These are phyloP conservation scores for Xenosphaeropsis pyriputrescens DNA, from an alignment of 2,329 filamentous ascomycete genomes.

Conservation along the genomic window DNA sequence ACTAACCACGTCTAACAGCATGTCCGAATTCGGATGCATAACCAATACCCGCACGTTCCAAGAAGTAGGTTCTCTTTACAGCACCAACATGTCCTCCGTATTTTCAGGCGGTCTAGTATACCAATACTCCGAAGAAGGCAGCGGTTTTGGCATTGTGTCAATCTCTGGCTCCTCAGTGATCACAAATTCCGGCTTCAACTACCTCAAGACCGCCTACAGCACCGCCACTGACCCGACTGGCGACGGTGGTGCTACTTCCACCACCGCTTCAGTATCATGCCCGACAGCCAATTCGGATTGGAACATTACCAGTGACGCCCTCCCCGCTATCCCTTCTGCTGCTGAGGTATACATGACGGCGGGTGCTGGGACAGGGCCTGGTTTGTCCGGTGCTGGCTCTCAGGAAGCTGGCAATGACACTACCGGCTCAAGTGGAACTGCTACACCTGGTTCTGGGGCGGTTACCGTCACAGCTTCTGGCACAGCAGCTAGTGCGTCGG, in stretches of 20 bases:
- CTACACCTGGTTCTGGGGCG: neutral
- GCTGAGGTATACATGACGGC: constrained; percentile 26
- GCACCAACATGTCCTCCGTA: constrained; percentile 65
- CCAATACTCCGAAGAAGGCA: constrained; percentile 75
- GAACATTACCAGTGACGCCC: constrained; percentile 27
- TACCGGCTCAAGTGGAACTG: neutral
- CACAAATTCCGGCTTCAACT: constrained; percentile 28
- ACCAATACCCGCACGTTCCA: constrained; percentile 69
- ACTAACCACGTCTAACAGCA: constrained; percentile 3
- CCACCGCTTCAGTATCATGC: constrained; percentile 23
- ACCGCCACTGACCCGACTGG: constrained; percentile 28
- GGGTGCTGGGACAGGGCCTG: constrained; percentile 28
- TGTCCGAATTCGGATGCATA: constrained; percentile 89
- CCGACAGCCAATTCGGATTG: constrained; percentile 28
- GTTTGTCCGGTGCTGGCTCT: constrained; percentile 6
- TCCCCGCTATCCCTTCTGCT: constrained; percentile 31
- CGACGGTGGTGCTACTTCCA: constrained; percentile 33
- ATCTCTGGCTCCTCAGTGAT: constrained; percentile 21
- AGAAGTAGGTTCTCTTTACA: constrained; percentile 71
- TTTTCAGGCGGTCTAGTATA: constrained; percentile 96
- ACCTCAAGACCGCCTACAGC: constrained; percentile 27
- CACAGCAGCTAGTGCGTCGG: too few species aligned
- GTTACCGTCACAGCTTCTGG: neutral
- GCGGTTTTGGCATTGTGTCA: constrained; percentile 47
- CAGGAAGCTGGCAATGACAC: neutral